Base-by-base conservation (phyloP, 2,329 filamentous ascomycete species). In the Endocalyx cinctus region DNA sequence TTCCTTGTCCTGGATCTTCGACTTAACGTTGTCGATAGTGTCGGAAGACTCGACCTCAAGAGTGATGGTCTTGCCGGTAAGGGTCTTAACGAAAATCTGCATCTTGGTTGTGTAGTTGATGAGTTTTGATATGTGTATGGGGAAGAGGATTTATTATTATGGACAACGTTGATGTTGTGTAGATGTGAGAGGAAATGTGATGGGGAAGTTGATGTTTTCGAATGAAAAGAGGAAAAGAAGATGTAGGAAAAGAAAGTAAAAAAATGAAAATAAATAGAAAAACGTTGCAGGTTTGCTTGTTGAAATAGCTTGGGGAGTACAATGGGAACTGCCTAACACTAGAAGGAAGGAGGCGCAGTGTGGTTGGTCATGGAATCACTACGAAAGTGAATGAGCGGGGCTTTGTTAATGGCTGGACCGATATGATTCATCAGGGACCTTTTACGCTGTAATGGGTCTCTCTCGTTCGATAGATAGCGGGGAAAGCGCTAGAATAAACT, bases 61-160 rank as follows among this genome's bases (percentile, higher is more conserved):
- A 18, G 84, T 89, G 60, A 89, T 89, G 39, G 85, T 90, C 73
- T 89, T 90, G 57, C 88, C 88, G 66, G 89, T 95, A 56, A 95
- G 78, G 53, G 88, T 95, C 82, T 95, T 95, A 57, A 95, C 89
- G 68, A 95, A 96, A 76, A 96, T 95, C 77, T 95, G 89, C 89
- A 95, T 94, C 65, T 50, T 80, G 66, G 48, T 60, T 58, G 52
- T 40, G 52, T 45, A 42, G 39, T 35, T 39, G 45, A 38, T 51
- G 31, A 33, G 33, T 31, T n/a, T n/a, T n/a, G 45, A 31, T 22
- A 41, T 29, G 31, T 42, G 34, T 22, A 31, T 36, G 14, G 32
- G 42, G 34, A 29, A 27, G 31, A 33, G 36, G 27, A 27, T 15
- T 41, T n/a, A n/a, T n/a, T n/a, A n/a, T n/a, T n/a, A n/a, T n/a